Base-by-base conservation (phyloP, 192 early-diverging fungal genomes). In the Fimicolochytrium jonesii region DNA sequence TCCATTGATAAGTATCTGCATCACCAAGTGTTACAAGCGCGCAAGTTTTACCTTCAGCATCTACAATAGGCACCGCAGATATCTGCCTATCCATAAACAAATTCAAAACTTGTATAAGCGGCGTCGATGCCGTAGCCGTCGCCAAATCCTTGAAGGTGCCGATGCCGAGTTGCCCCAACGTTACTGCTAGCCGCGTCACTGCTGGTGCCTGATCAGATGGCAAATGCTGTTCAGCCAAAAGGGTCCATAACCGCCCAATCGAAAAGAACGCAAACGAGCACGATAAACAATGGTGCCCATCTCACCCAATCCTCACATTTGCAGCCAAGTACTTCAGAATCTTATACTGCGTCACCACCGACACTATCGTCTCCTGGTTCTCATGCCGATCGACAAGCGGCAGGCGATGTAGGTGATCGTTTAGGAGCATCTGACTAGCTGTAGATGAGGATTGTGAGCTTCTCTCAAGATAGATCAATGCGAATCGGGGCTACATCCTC, bases 51-150 rank as follows among this genome's bases (percentile, higher is more conserved):
- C 86, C 83, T 37, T 87, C 67, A 35, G 92, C 86, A 74, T 95
- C 93, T 13, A 96, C 80, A 59, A 98, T 95, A 0, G 95, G 95
- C 4, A 98, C 88, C 2, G 93, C 88, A 1, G 92, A 94, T 39
- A 98, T 92, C 69, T 87, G 84, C 43, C 87, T 78, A 44, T 90
- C 86, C 23, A 94, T 90, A 87, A 98, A 96, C 77, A 90, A 87
- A 68, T 92, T 87, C 32, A 98, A 86, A 15, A 98, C 83, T 34
- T 90, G 79, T 61, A 96, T 93, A 4, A 96, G 86, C 17, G 90
- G 87, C 2, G 86, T 92, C 5, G 86, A 82, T 56, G 90, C 78
- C 26, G 74, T 82, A 2, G 92, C 92, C 0, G 90, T 91, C 20
- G 88, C 85, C 35, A 98, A 64, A 48, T 92, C 81, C 34, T 82